These are phyloP conservation scores for Penicillium sp. DNA, from an alignment of 2,329 filamentous ascomycete species.

Conservation along the genomic window DNA sequence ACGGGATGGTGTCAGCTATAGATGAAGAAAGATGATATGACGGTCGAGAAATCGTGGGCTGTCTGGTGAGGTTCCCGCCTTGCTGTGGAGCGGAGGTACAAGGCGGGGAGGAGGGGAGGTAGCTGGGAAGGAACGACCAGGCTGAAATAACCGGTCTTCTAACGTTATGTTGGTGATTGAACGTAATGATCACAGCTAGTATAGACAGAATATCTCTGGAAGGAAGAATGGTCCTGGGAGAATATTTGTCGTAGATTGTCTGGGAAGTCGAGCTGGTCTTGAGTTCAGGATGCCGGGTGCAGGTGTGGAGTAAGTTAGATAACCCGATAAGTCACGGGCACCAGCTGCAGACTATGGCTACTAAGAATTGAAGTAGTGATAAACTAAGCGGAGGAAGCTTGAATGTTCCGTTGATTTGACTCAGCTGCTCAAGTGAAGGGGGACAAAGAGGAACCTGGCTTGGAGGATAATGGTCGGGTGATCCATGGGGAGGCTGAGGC, in stretches of 20 bases:
- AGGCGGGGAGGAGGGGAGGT: conserved; percentile 14
- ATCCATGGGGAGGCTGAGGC: conserved; percentile 3
- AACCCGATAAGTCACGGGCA: conserved; percentile 12
- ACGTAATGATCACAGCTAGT: not conserved
- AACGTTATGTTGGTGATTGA: not conserved
- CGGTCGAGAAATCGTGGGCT: conserved; percentile 7
- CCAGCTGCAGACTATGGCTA: not conserved
- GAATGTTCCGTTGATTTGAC: not conserved
- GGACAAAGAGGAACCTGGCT: not conserved
- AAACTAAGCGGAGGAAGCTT: not conserved
- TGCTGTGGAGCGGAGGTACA: conserved; percentile 17
- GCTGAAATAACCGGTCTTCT: conserved; percentile 5
- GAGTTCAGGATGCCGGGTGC: not conserved
- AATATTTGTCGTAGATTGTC: not conserved
- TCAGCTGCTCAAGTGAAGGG: not conserved
- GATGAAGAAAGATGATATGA: not conserved
- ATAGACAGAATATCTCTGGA: not conserved
- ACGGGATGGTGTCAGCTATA: conserved; percentile 14
- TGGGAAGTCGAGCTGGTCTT: conserved; percentile 7
- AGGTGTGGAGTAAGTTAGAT: conserved; percentile 11
- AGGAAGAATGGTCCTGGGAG: not conserved
- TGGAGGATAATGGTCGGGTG: conserved; percentile 10
- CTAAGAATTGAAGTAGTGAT: not conserved
- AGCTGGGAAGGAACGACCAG: conserved; percentile 1
- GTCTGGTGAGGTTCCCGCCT: conserved; percentile 18